phyloP scores from a whole-genome alignment of 495 filamentous ascomycete species.

The Xeromyces bisporus region DNA sequence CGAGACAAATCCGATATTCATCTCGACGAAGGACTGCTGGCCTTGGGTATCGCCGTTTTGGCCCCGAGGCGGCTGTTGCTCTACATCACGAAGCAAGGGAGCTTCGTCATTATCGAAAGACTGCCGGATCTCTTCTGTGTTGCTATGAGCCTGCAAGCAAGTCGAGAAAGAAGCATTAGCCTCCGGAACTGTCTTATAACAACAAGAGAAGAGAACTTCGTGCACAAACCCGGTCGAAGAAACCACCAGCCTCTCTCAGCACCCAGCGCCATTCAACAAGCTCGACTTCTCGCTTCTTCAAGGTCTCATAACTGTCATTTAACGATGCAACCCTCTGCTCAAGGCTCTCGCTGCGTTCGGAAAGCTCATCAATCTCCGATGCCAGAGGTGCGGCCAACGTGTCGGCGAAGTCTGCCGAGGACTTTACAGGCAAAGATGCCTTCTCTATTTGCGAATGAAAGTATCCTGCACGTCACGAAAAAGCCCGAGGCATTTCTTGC shows the following conservation, averaged over 20 bases:
- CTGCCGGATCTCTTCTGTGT: conserved; percentile 87
- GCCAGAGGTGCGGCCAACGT: conserved; percentile 72
- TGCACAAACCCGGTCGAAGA: conserved; percentile 86
- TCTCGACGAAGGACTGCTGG: conserved; percentile 74
- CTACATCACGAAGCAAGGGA: conserved; percentile 68
- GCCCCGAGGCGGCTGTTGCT: conserved; percentile 45
- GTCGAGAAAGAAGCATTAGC: conserved; percentile 7
- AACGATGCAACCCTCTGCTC: conserved; percentile 81
- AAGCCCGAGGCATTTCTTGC: background rate
- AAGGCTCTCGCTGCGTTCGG: conserved; percentile 77
- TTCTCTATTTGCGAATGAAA: conserved; percentile 94
- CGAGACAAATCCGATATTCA: conserved; percentile 99
- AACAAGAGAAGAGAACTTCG: conserved; percentile 5
- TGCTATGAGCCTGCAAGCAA: conserved; percentile 67
- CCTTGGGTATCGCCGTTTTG: conserved; percentile 55
- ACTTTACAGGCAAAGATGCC: conserved; percentile 61
- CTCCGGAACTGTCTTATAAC: conserved; percentile 10
- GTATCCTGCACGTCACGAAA: conserved; percentile 37
- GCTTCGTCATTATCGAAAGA: conserved; percentile 78
- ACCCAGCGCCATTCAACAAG: conserved; percentile 97
- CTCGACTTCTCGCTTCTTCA: conserved; percentile 95
- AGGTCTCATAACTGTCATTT: conserved; percentile 93
- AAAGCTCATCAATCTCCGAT: conserved; percentile 86
- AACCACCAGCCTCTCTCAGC: conserved; percentile 80
- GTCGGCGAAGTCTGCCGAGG: conserved; percentile 71